phyloP scores from a whole-genome alignment of 768 basidiomycete species.

The Naematelia encephala region DNA sequence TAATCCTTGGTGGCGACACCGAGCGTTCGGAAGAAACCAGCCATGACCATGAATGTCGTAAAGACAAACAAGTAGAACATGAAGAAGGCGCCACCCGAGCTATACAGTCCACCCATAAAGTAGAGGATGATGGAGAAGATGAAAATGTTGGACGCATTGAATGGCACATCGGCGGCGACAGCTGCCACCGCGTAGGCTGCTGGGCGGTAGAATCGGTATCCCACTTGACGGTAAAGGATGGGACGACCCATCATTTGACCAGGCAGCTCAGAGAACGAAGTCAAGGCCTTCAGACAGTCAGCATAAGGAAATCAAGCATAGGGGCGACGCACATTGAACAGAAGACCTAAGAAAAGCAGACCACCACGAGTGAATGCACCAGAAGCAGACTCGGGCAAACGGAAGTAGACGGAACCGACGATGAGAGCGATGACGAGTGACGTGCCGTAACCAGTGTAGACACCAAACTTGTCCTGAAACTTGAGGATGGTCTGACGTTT shows the following conservation, averaged over 20 bases:
- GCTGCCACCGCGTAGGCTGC: slow-evolving; percentile 50
- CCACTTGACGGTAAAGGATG: slow-evolving; percentile 55
- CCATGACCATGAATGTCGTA: slow-evolving; percentile 66
- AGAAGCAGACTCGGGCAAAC: slow-evolving; percentile 66
- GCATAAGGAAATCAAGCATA: slow-evolving; percentile 13
- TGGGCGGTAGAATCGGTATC: slow-evolving; percentile 54
- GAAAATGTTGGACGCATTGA: slow-evolving; percentile 48
- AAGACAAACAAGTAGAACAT: slow-evolving; percentile 58
- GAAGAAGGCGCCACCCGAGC: slow-evolving; percentile 49
- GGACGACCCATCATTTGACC: slow-evolving; percentile 74
- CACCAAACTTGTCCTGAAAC: slow-evolving; percentile 72
- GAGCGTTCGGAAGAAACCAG: slow-evolving; percentile 75
- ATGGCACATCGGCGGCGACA: slow-evolving; percentile 46
- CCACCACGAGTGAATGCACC: slow-evolving; percentile 86
- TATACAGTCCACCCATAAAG: slow-evolving; percentile 52
- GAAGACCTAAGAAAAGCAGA: slow-evolving; percentile 63
- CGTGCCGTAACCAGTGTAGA: slow-evolving; percentile 67
- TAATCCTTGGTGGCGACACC: slow-evolving; percentile 52
- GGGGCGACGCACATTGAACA: slow-evolving; percentile 36
- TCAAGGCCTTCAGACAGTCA: slow-evolving; percentile 56
- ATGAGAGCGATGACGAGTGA: slow-evolving; percentile 57
- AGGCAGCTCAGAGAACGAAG: slow-evolving; percentile 52
- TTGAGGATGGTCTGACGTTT: slow-evolving; percentile 66
- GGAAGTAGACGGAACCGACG: slow-evolving; percentile 67
- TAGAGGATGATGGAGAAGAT: slow-evolving; percentile 49